Evolutionary conservation across 495 filamentous ascomycete genomes (phyloP).

Genomic region (Sphaerosporella brunnea): DNA sequence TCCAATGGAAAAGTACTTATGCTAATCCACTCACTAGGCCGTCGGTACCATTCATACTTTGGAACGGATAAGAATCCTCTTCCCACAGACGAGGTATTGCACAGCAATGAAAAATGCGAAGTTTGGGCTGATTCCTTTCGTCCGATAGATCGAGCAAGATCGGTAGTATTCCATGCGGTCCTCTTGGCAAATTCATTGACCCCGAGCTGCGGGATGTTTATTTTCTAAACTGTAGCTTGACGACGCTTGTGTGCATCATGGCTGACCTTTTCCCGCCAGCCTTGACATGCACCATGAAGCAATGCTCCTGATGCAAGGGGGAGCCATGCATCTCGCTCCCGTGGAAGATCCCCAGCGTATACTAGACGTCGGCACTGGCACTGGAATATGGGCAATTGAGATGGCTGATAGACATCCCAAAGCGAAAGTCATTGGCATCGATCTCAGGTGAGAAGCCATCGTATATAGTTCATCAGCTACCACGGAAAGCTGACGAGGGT

Average conservation of each 20-base stretch:
- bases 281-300: slow-evolving; percentile 31
- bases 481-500: not conserved
- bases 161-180: not conserved
- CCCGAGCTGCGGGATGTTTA: not conserved
- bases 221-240: not conserved
- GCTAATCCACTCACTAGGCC: too few species aligned
- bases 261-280: too few species aligned
- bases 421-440: slow-evolving; percentile 16
- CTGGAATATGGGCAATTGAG: slow-evolving; percentile 19
- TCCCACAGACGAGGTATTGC: not conserved
- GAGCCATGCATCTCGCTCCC: slow-evolving; percentile 28
- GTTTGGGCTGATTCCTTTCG: not conserved
- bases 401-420: slow-evolving; percentile 10
- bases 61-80: not conserved
- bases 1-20: too few species aligned
- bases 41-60: not conserved
- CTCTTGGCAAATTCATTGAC: not conserved
- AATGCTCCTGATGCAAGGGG: slow-evolving; percentile 25
- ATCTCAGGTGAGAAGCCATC: slow-evolving; percentile 17
- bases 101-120: not conserved
- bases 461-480: not conserved
- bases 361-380: slow-evolving; percentile 34
- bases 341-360: slow-evolving; percentile 26
- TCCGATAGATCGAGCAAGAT: not conserved
- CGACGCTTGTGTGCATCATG: too few species aligned